Percentiles rank a stretch among this genome's conserved stretches.
phyloP scores from a whole-genome alignment of 1,284 basidiomycete genomes.

The Ganoderma sp. region DNA sequence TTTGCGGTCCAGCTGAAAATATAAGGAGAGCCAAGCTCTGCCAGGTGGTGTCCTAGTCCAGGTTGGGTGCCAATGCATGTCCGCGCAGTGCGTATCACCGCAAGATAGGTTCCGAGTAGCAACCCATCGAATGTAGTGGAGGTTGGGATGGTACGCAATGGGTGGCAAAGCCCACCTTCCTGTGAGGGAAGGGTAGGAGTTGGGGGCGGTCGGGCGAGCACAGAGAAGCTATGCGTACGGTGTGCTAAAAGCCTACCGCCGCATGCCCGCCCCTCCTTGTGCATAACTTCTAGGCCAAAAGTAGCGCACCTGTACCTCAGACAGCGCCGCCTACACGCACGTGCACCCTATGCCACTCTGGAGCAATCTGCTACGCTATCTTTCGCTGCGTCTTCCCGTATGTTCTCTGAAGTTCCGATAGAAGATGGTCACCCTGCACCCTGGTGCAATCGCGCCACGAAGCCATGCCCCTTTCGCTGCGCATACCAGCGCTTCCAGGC shows the following conservation, averaged over 20 bases:
- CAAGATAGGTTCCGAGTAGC: constrained; percentile 23
- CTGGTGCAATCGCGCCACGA: constrained; percentile 38
- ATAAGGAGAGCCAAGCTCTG: constrained; percentile 21
- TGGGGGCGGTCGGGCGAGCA: constrained; percentile 35
- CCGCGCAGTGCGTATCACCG: constrained; percentile 32
- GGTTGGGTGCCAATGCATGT: constrained; percentile 35
- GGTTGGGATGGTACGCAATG: constrained; percentile 35
- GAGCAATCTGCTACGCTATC: constrained; percentile 14
- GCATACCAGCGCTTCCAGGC: constrained; percentile 54
- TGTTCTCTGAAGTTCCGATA: constrained; percentile 32
- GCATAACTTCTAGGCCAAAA: constrained; percentile 31
- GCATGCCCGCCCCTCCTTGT: constrained; percentile 30
- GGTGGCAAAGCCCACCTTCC: constrained; percentile 39
- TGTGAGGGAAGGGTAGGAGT: constrained; percentile 40
- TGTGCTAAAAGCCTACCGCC: constrained; percentile 25
- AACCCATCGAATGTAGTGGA: constrained; percentile 29
- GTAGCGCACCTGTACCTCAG: constrained; percentile 21
- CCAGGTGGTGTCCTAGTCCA: constrained; percentile 22
- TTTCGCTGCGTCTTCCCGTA: constrained; percentile 33
- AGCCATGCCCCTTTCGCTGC: constrained; percentile 57
- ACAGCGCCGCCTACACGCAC: constrained; percentile 27
- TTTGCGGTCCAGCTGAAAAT: constrained; percentile 31
- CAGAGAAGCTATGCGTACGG: constrained; percentile 30
- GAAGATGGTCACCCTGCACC: constrained; percentile 16
- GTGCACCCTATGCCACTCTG: constrained; percentile 28